Conservation (phyloP, 2,329 filamentous ascomycete species). For the Monosporascus sp. region DNA sequence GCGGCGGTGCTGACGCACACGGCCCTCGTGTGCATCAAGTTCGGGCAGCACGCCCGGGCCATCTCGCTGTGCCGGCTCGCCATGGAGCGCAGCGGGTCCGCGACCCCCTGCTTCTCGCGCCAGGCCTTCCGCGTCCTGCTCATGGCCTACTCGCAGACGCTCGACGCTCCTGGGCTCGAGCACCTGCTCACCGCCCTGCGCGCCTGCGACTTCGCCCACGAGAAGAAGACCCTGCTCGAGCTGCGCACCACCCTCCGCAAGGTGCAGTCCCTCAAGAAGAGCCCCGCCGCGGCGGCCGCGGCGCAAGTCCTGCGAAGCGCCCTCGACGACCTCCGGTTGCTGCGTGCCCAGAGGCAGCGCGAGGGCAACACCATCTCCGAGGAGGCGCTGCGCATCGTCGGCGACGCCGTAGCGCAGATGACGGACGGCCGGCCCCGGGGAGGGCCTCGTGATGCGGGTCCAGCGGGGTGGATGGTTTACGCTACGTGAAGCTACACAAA, state of each 20-base stretch:
- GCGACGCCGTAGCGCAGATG: constrained; percentile 15
- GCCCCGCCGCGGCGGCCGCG: constrained; percentile 2
- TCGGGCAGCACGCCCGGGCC: constrained; percentile 17
- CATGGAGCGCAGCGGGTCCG: constrained; percentile 14
- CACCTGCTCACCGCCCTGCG: constrained; percentile 16
- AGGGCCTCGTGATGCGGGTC: neutral
- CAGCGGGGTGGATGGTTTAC: neutral
- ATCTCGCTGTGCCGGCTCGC: constrained; percentile 23
- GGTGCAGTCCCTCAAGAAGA: constrained; percentile 7
- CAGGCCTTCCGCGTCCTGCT: constrained; percentile 17
- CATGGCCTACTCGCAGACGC: constrained; percentile 15
- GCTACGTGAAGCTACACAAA: too few relatives aligned
- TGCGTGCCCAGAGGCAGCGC: constrained; percentile 8
- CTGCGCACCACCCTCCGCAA: constrained; percentile 15
- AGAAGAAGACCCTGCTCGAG: constrained; percentile 13
- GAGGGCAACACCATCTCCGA: constrained; percentile 14
- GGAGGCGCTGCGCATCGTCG: constrained; percentile 21
- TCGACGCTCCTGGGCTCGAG: constrained; percentile 15
- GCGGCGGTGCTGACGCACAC: constrained; percentile 20
- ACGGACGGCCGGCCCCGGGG: neutral
- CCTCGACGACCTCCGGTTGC: constrained; percentile 3
- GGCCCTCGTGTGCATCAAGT: constrained; percentile 15
- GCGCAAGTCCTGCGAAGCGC: constrained; percentile 12
- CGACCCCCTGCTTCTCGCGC: constrained; percentile 21
- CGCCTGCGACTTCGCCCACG: constrained; percentile 13